phyloP scores from a whole-genome alignment of 108 stramenopile genomes.

The Bacterosira constricta region DNA sequence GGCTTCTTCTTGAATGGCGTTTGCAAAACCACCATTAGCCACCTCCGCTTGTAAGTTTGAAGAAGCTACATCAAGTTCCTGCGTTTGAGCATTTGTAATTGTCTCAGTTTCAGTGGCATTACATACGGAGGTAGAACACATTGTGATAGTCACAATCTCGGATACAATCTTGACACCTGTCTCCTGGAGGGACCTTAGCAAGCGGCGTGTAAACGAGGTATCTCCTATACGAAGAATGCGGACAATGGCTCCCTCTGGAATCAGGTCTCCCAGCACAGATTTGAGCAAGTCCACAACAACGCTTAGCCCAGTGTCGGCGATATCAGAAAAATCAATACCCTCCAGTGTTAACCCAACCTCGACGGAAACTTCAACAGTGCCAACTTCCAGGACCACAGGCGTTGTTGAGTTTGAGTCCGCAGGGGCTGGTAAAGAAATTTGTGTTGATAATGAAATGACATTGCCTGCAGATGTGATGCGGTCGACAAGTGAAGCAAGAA shows the following conservation, averaged over 20 bases:
- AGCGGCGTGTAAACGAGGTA: slow-evolving; percentile 14
- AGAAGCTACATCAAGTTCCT: too few species aligned
- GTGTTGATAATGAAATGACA: too few species aligned
- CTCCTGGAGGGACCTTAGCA: slow-evolving; percentile 33
- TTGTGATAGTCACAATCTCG: slow-evolving; percentile 17
- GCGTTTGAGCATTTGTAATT: neutral
- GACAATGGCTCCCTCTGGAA: slow-evolving; percentile 36
- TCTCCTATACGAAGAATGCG: slow-evolving; percentile 40
- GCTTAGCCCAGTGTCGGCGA: slow-evolving; percentile 19
- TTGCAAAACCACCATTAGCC: slow-evolving; percentile 13
- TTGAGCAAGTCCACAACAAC: slow-evolving; percentile 26
- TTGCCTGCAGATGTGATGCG: too few species aligned
- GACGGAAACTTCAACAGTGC: slow-evolving; percentile 30
- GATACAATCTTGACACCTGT: slow-evolving; percentile 37
- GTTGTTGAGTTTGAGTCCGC: too few species aligned
- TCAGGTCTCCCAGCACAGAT: slow-evolving; percentile 5
- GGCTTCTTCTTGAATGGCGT: slow-evolving; percentile 26
- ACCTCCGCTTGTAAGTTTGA: slow-evolving; percentile 15
- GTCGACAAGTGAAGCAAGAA: too few species aligned
- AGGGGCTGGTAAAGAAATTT: too few species aligned
- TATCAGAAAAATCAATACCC: slow-evolving; percentile 25
- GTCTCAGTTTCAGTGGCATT: slow-evolving; percentile 12
- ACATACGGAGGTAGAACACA: slow-evolving; percentile 14
- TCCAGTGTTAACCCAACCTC: slow-evolving; percentile 15
- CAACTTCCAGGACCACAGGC: too few species aligned